These are phyloP conservation scores for Alliaria petiolata DNA, from an alignment of 345 rosid species.

Conservation along the genomic window DNA sequence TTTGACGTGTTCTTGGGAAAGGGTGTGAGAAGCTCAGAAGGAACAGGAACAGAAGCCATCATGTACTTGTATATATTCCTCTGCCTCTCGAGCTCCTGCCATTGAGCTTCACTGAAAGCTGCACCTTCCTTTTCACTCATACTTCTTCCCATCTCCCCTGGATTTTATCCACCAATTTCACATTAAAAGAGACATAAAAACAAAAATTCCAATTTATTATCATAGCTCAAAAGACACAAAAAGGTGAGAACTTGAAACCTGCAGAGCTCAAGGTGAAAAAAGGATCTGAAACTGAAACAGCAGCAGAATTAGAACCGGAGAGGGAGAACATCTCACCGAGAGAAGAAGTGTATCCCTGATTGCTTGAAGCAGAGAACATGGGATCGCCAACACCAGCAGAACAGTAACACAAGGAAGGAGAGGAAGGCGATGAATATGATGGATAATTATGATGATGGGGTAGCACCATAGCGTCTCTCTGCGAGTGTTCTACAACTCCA, in stretches of 20 bases:
- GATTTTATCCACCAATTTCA: not conserved
- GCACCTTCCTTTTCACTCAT: constrained; percentile 35
- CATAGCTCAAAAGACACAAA: not conserved
- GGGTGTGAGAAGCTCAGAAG: constrained; percentile 54
- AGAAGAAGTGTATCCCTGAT: constrained; percentile 32
- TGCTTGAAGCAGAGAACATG: constrained; percentile 40
- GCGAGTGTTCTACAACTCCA: constrained; percentile 37
- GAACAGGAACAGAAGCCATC: constrained; percentile 75
- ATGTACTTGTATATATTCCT: constrained; percentile 70
- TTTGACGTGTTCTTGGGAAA: constrained; percentile 14
- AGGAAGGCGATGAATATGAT: constrained; percentile 20
- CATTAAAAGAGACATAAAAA: not conserved
- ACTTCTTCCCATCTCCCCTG: constrained; percentile 50
- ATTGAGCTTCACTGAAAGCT: constrained; percentile 76
- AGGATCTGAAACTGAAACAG: constrained; percentile 35
- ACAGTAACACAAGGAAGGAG: constrained; percentile 32
- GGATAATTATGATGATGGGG: constrained; percentile 24
- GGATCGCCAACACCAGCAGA: constrained; percentile 38
- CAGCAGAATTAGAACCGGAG: constrained; percentile 39
- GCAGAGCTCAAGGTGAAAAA: constrained; percentile 35
- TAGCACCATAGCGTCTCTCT: constrained; percentile 31
- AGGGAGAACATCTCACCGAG: constrained; percentile 30
- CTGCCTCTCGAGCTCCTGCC: constrained; percentile 84
- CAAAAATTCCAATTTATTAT: not conserved
- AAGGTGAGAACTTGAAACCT: constrained; percentile 40